These are phyloP conservation scores for Isoetes engelmannii DNA, from an alignment of 83 land plant species.

Conservation along the genomic window DNA sequence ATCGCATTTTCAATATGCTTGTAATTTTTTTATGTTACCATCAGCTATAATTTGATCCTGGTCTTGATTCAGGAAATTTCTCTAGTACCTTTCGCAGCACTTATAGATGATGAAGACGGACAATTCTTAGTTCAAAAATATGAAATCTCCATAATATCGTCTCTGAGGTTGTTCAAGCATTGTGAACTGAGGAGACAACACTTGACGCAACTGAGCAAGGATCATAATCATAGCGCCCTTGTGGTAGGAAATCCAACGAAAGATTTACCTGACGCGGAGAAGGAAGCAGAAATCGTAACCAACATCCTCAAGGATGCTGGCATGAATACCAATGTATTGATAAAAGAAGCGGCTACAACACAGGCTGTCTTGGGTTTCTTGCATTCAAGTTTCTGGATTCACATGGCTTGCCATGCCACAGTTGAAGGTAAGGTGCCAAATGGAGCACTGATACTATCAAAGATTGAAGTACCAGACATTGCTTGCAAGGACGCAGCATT, in stretches of 20 bases:
- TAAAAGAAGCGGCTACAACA: too few species aligned
- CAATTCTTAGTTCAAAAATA: background rate
- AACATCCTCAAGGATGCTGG: too few species aligned
- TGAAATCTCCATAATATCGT: background rate
- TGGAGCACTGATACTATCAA: too few species aligned
- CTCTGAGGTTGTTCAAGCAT: constrained; percentile 5
- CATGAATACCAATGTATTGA: too few species aligned
- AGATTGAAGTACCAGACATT: too few species aligned
- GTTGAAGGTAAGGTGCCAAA: too few species aligned
- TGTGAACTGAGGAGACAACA: background rate
- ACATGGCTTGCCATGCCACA: too few species aligned
- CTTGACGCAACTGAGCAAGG: background rate
- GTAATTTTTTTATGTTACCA: too few species aligned
- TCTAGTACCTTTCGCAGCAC: background rate
- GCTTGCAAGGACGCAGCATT: too few species aligned
- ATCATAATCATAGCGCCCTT: background rate
- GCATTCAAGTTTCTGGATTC: too few species aligned
- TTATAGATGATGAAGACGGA: background rate
- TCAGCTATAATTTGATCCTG: background rate
- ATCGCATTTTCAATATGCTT: background rate
- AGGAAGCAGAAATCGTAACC: background rate
- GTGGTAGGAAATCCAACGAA: background rate
- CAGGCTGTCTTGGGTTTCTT: too few species aligned
- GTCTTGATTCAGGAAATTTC: background rate
- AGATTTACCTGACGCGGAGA: background rate